phyloP scores from a whole-genome alignment of 331 rosid species.

The Quercus tomentella region DNA sequence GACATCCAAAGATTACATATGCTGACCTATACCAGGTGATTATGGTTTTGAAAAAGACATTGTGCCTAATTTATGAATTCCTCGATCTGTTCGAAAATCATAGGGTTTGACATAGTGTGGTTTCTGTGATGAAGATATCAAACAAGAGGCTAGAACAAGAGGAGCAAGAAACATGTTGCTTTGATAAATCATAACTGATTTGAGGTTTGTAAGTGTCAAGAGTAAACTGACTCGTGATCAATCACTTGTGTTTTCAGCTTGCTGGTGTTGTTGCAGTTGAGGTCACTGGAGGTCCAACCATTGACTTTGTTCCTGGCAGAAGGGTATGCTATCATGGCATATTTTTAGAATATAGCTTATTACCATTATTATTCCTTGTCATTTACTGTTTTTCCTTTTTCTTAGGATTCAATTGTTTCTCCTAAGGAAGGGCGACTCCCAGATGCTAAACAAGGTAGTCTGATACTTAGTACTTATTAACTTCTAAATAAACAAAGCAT shows the following conservation, averaged over 20 bases:
- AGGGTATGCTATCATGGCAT: slow-evolving; percentile 37
- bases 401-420: slow-evolving; percentile 51
- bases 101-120: not conserved
- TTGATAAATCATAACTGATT: not conserved
- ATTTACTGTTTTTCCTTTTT: not conserved
- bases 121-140: not conserved
- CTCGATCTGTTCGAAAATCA: not conserved
- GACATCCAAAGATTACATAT: slow-evolving; percentile 63
- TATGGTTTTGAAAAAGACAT: slow-evolving; percentile 15
- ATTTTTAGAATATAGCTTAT: slow-evolving; percentile 19
- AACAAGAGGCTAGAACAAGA: not conserved
- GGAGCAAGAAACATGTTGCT: not conserved
- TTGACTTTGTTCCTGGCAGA: slow-evolving; percentile 86
- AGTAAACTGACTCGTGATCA: not conserved
- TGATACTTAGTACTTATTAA: not conserved
- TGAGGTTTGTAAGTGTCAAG: slow-evolving; percentile 8
- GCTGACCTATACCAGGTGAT: slow-evolving; percentile 93
- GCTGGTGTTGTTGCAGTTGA: slow-evolving; percentile 99
- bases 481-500: not conserved
- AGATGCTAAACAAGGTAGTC: slow-evolving; percentile 70
- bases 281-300: slow-evolving; percentile 94
- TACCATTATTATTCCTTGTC: slow-evolving; percentile 6
- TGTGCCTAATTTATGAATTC: slow-evolving; percentile 3
- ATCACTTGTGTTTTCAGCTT: slow-evolving; percentile 55
- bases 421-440: slow-evolving; percentile 84